phyloP scores from a whole-genome alignment of 148 eudicot species.

The Rhododendron simsii region DNA sequence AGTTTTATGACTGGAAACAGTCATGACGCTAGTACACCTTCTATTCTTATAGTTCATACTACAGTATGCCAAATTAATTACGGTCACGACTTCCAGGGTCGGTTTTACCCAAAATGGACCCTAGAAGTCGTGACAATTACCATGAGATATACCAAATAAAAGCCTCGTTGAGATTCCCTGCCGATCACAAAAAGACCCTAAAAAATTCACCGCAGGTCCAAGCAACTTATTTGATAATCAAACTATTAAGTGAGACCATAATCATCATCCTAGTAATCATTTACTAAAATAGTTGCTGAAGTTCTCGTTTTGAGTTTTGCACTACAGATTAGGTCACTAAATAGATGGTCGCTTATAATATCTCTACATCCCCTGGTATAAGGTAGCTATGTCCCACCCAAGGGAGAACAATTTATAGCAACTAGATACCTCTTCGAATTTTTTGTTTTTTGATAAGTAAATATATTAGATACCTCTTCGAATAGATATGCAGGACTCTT shows the following conservation, averaged over 20 bases:
- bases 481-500: constrained; percentile 38
- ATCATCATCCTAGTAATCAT: neutral
- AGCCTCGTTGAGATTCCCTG: neutral
- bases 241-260: neutral
- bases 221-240: neutral
- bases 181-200: neutral
- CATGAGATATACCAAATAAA: neutral
- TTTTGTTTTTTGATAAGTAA: neutral
- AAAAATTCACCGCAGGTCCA: neutral
- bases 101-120: no score
- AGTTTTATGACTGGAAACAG: neutral
- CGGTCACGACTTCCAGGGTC: no score
- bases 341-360: neutral
- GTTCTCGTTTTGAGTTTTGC: neutral
- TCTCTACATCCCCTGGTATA: neutral
- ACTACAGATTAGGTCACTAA: constrained; percentile 3
- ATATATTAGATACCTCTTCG: constrained; percentile 24
- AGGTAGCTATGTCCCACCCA: neutral
- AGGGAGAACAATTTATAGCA: neutral
- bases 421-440: constrained; percentile 29
- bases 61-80: neutral
- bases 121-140: no score
- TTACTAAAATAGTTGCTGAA: neutral
- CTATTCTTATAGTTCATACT: neutral
- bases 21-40: neutral